Evolutionary conservation across 768 basidiomycete species (phyloP).

Genomic region (Lyophyllum semitale): DNA sequence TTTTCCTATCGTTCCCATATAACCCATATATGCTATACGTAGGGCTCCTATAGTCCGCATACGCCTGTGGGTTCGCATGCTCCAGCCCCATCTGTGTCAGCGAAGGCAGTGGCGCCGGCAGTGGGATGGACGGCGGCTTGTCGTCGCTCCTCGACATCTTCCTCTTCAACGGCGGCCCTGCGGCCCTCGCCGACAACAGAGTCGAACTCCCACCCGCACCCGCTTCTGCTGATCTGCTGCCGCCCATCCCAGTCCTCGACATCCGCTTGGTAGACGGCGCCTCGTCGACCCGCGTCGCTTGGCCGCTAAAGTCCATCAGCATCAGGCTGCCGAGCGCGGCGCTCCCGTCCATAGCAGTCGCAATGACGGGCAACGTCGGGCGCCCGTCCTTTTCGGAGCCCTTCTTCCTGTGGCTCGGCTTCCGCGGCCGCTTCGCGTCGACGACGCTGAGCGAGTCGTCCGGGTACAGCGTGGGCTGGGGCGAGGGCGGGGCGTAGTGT

Average conservation of each 20-base stretch:
- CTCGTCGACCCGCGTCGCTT: slow-evolving; percentile 6
- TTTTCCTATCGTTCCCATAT: slow-evolving; percentile 66
- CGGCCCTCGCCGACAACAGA: neutral
- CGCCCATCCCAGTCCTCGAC: slow-evolving; percentile 25
- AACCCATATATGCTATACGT: slow-evolving; percentile 83
- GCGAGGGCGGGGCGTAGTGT: slow-evolving; percentile 41
- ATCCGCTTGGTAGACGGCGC: slow-evolving; percentile 6
- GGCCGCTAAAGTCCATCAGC: slow-evolving; percentile 54
- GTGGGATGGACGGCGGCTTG: slow-evolving; percentile 77
- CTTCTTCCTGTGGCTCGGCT: slow-evolving; percentile 15
- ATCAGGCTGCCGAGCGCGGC: slow-evolving; percentile 59
- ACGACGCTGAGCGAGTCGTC: slow-evolving; percentile 72
- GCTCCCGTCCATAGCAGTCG: slow-evolving; percentile 39
- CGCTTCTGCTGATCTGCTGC: slow-evolving; percentile 27
- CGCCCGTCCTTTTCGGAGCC: slow-evolving; percentile 22
- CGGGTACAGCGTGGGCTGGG: slow-evolving; percentile 66
- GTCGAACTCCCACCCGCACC: slow-evolving; percentile 23
- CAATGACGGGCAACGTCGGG: slow-evolving; percentile 19
- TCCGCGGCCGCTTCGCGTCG: slow-evolving; percentile 30
- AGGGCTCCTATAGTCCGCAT: slow-evolving; percentile 71
- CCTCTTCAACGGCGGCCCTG: neutral
- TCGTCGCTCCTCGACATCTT: slow-evolving; percentile 41
- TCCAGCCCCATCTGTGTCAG: slow-evolving; percentile 77
- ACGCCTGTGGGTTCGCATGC: slow-evolving; percentile 61
- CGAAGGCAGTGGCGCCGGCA: slow-evolving; percentile 73